Evolutionary conservation across 805 yeast genomes (phyloP), one percentile per base, ranked within the genome.

Genomic region (Schwanniomyces sp.): DNA sequence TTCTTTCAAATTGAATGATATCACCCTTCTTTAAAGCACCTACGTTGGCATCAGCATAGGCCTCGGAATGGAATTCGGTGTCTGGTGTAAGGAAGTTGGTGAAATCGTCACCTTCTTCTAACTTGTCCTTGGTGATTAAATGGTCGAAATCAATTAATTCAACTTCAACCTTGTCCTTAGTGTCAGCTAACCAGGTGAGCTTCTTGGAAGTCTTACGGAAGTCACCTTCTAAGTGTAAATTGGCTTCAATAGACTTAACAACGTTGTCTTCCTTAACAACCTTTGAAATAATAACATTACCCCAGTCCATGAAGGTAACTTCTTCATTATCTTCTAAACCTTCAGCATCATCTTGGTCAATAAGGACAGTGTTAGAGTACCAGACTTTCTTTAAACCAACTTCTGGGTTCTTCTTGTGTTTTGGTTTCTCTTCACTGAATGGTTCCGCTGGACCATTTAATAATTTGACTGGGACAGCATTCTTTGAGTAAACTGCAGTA

Each of bases 221-320:
- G 68, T 92, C 98, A 72, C 98, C 98, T 56, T 88, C 97, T 63
- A 92, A 79, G 69, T 92, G 86, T 59, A 92, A 76, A 58, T 82
- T 85, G 47, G 90, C 96, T 45, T 81, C 86, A 52, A 92, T 74
- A 3, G 85, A 74, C 41, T 75, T 76, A 47, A 86, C 86, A 34
- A 74, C 53, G 41, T 69, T 79, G 49, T 80, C 86, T 53, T 82
- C 84, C 66, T 80, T 84, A 64, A 71, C 72, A 62, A 91, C 79
- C 66, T 82, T 81, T 55, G 86, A 80, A 55, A 91, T 74, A 55
- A 92, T 86, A 49, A 84, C 87, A 67, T 92, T 92, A 79, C 97
- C 98, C 98, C 98, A 92, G 72, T 92, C 97, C 98, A 92, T 92
- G 61, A 92, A 80, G n/a, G 98, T 92, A 53, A 91, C 77, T 75